A percentile compares a stretch with the other conserved stretches of the same genome.
These are phyloP conservation scores for Solanum etuberosum DNA, from an alignment of 257 asterid genomes.

Conservation along the genomic window DNA sequence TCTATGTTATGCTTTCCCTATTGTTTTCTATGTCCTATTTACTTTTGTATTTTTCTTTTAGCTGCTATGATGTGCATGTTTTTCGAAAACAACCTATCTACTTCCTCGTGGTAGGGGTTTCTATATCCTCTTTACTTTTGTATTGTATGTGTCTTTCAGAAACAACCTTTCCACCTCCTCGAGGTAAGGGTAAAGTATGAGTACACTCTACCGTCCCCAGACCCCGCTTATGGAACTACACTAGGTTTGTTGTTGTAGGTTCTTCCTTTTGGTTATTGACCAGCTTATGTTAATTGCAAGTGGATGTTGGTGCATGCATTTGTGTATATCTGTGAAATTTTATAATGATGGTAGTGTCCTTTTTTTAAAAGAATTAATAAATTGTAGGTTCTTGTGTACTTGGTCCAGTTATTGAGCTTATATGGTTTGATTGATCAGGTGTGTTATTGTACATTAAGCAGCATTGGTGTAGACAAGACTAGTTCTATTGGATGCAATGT, in stretches of 20 bases:
- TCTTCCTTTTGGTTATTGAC: not conserved
- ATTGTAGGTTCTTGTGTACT: not conserved
- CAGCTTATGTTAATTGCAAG: not conserved
- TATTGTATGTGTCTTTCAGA: not conserved
- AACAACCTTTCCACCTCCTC: not conserved
- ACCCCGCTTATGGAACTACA: not conserved
- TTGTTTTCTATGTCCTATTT: not conserved
- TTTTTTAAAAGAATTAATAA: not conserved
- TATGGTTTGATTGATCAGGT: constrained; percentile 9
- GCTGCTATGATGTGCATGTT: not conserved
- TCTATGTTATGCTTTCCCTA: not conserved
- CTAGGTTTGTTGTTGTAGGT: not conserved
- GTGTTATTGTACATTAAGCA: constrained; percentile 6
- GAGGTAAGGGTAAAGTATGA: not conserved
- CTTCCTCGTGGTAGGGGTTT: not conserved
- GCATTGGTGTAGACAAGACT: constrained; percentile 1
- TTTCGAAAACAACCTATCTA: not conserved
- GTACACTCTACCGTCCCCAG: not conserved
- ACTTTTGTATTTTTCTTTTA: not conserved
- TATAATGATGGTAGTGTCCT: not conserved
- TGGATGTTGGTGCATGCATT: constrained; percentile 1
- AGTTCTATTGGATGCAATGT: constrained; percentile 43
- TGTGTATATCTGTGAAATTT: not conserved
- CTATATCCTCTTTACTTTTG: not conserved
- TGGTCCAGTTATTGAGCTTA: not conserved